Conservation (phyloP, 345 rosid genomes). For the Citrus medica region DNA sequence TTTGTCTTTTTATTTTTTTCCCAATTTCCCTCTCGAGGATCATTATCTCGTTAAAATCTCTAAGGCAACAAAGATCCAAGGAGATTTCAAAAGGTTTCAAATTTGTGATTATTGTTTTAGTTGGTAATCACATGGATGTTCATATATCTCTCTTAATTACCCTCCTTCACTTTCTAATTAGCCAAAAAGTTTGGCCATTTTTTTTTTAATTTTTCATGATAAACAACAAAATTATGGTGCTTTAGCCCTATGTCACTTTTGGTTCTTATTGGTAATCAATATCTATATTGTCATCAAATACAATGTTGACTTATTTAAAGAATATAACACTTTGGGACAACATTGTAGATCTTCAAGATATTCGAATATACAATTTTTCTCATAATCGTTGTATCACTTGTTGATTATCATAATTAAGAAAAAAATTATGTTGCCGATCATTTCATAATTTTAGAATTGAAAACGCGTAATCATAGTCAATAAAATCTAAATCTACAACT, state of each 20-base stretch:
- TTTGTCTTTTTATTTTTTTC: neutral
- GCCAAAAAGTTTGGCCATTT: conserved; percentile 15
- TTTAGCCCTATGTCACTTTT: conserved; percentile 4
- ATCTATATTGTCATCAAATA: conserved; percentile 3
- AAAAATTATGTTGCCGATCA: neutral
- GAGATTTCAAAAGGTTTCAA: conserved; percentile 20
- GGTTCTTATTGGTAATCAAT: neutral
- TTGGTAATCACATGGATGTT: conserved; percentile 14
- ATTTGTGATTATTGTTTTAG: conserved; percentile 27
- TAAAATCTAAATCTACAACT: no score
- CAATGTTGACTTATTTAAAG: neutral
- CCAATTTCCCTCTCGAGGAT: neutral
- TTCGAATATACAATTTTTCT: neutral
- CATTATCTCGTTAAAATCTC: conserved; percentile 19
- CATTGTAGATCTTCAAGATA: neutral
- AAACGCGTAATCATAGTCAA: neutral
- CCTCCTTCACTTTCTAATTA: conserved; percentile 24
- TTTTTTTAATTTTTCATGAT: conserved; percentile 6
- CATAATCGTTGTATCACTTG: neutral
- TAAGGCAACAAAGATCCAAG: conserved; percentile 15
- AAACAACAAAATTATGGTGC: conserved; percentile 19
- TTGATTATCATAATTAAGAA: no score
- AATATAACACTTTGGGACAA: neutral
- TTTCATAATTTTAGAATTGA: neutral
- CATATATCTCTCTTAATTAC: conserved; percentile 6